A percentile compares a stretch with the other conserved stretches of the same genome.
Conservation (phyloP, 2,329 filamentous ascomycete species). For the Cercospora janseana region DNA sequence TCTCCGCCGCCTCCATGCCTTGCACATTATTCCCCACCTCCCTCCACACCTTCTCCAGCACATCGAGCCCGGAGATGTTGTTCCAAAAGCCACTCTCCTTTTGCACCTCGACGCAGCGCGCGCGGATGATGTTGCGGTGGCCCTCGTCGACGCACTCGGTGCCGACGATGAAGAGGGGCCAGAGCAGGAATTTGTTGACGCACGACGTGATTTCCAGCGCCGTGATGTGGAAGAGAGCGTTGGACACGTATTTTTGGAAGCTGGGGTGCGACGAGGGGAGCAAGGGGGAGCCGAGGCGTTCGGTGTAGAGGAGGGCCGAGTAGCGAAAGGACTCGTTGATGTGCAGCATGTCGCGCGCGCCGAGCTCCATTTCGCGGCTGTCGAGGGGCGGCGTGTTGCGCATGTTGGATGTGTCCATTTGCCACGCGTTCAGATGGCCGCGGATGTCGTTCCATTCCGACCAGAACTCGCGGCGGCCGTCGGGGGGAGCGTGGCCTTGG, state of each 20-base stretch:
- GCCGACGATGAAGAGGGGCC: slow-evolving; percentile 88
- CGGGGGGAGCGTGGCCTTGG: slow-evolving; percentile 34
- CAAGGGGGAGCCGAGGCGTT: slow-evolving; percentile 76
- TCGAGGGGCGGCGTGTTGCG: slow-evolving; percentile 18
- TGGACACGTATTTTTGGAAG: slow-evolving; percentile 79
- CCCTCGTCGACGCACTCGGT: slow-evolving; percentile 82
- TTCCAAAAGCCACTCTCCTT: slow-evolving; percentile 89
- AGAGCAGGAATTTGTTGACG: slow-evolving; percentile 85
- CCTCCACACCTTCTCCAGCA: slow-evolving; percentile 80
- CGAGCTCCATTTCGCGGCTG: slow-evolving; percentile 27
- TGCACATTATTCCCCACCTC: slow-evolving; percentile 31
- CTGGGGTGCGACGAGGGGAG: slow-evolving; percentile 70
- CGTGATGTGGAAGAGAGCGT: slow-evolving; percentile 79
- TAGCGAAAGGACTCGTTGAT: slow-evolving; percentile 90
- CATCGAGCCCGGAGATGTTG: slow-evolving; percentile 80
- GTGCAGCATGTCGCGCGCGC: slow-evolving; percentile 71
- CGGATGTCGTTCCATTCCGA: slow-evolving; percentile 80
- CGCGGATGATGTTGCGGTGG: slow-evolving; percentile 75
- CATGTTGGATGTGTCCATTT: slow-evolving; percentile 58
- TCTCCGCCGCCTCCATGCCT: slow-evolving; percentile 30
- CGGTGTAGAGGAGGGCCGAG: slow-evolving; percentile 82
- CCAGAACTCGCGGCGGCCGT: slow-evolving; percentile 67
- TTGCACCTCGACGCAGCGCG: slow-evolving; percentile 82
- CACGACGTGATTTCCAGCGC: slow-evolving; percentile 69
- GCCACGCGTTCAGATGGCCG: slow-evolving; percentile 74